Evolutionary conservation across 192 early-diverging fungal species (phyloP), one percentile per base, ranked within the genome.

Genomic region (Entomortierella chlamydospora): DNA sequence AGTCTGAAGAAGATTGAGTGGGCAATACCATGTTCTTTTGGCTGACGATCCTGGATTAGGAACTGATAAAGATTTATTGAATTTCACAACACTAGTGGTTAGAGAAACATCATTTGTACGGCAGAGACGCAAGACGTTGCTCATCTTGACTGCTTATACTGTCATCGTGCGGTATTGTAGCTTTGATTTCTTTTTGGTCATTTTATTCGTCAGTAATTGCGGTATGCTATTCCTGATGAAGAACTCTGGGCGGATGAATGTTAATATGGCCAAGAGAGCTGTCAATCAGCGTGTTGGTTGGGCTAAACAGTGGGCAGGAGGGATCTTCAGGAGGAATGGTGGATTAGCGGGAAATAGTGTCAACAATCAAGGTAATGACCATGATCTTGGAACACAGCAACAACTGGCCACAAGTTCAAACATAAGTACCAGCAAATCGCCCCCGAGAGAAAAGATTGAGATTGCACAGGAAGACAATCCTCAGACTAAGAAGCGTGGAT

Each of bases 231-330:
- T 82, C 56, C 56, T 86, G 34, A 85, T 87, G 82, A 86, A 87
- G 61, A 87, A 87, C 58, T 84, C 87, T 11, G 84, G 84, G 28
- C 70, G 68, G 47, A 73, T 88, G 63, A 87, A 88, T 54, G 85
- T 86, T 2, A 82, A 68, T 10, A 85, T 88, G 87, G 87, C 87
- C 28, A 88, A 88, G 70, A 72, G 85, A 41, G 85, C 83, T 15
- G 85, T 86, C 33, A 53, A 76, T 37, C 83, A 87, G 73, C 64
- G 85, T 45, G 82, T 86, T 25, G 82, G 80, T 2, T 87, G 85
- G 87, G 85, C 83, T 12, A 86, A 82, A 61, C 83, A 83, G 42
- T 88, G 87, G 87, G 74, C 83, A 20, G 85, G 83, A 23, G 72
- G 80, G 6, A 54, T 86, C n/a, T 85, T 88, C 53, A 49, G 57